A percentile compares a stretch with the other conserved stretches of the same genome.
phyloP scores from a whole-genome alignment of 2,329 filamentous ascomycete species.

The Lachnellula cervina region DNA sequence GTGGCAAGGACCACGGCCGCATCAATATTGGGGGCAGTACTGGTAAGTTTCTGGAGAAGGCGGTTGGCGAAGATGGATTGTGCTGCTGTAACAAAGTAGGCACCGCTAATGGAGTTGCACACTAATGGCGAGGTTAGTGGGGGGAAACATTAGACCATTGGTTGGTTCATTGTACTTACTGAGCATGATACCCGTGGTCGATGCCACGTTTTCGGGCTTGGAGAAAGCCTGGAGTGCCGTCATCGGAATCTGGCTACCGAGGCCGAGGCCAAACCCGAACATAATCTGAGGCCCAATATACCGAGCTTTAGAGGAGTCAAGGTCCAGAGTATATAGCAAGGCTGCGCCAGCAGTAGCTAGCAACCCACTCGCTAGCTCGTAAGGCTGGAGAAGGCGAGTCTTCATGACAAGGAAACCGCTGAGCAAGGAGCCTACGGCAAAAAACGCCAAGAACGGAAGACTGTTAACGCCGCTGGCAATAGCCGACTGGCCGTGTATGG shows the following conservation, averaged over 20 bases:
- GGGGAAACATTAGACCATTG: neutral
- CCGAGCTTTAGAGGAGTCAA: conserved; percentile 35
- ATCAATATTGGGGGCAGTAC: conserved; percentile 8
- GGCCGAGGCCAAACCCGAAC: conserved; percentile 39
- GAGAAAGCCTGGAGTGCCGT: conserved; percentile 20
- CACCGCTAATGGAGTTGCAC: conserved; percentile 16
- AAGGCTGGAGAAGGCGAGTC: conserved; percentile 35
- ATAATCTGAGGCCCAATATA: conserved; percentile 49
- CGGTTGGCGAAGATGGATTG: conserved; percentile 22
- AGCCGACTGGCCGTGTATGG: conserved; percentile 35
- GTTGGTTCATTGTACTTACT: neutral
- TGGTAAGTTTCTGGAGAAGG: conserved; percentile 10
- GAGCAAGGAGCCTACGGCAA: conserved; percentile 15
- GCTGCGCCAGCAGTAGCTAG: conserved; percentile 36
- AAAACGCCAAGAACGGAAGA: conserved; percentile 22
- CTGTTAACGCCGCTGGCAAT: conserved; percentile 32
- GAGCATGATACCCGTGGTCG: conserved; percentile 20
- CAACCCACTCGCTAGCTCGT: conserved; percentile 38
- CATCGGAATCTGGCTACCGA: conserved; percentile 35
- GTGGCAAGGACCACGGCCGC: conserved; percentile 5
- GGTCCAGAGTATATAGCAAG: conserved; percentile 37
- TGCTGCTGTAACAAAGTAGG: conserved; percentile 15
- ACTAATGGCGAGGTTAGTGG: conserved; percentile 4
- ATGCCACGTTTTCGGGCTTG: conserved; percentile 22
- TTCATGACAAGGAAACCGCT: conserved; percentile 29